phyloP scores from a whole-genome alignment of 1,139 yeast species.

The Suhomyces bokatorum region DNA sequence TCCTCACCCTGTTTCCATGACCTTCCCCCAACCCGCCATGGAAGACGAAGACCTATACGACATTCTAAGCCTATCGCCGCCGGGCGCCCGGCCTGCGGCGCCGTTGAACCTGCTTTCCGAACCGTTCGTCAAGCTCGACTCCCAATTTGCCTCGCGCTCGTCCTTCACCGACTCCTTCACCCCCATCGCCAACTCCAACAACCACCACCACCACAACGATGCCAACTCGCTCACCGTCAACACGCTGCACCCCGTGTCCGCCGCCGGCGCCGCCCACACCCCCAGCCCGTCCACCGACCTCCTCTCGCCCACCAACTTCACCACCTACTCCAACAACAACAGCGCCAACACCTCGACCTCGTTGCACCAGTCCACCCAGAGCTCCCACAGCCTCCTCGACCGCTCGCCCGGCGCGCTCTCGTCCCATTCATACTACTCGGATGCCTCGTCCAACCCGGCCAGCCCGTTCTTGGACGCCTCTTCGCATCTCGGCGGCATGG shows the following conservation, averaged over 20 bases:
- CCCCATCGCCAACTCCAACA: not conserved
- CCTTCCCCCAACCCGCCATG: constrained; percentile 1
- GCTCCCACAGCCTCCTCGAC: constrained; percentile 11
- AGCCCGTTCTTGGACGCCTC: constrained; percentile 44
- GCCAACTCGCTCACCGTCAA: constrained; percentile 1
- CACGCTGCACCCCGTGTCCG: not conserved
- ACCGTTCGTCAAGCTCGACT: constrained; percentile 1
- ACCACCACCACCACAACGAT: constrained; percentile 2
- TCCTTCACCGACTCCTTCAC: not conserved
- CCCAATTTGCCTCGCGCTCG: not conserved
- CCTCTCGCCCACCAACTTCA: constrained; percentile 13
- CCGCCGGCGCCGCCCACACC: constrained; percentile 6
- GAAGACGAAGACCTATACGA: constrained; percentile 16
- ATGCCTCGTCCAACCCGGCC: constrained; percentile 40
- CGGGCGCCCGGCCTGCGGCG: constrained; percentile 1
- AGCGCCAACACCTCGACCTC: constrained; percentile 3
- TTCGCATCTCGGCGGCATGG: constrained; percentile 30
- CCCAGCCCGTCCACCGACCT: constrained; percentile 12
- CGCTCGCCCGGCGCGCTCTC: constrained; percentile 17
- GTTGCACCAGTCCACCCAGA: constrained; percentile 6
- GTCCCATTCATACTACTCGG: constrained; percentile 35
- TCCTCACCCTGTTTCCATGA: not conserved
- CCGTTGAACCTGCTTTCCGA: constrained; percentile 3
- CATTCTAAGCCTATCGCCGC: constrained; percentile 16
- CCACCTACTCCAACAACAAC: constrained; percentile 4